phyloP scores from a whole-genome alignment of 2,329 filamentous ascomycete species.

The Fusarium devonianum region DNA sequence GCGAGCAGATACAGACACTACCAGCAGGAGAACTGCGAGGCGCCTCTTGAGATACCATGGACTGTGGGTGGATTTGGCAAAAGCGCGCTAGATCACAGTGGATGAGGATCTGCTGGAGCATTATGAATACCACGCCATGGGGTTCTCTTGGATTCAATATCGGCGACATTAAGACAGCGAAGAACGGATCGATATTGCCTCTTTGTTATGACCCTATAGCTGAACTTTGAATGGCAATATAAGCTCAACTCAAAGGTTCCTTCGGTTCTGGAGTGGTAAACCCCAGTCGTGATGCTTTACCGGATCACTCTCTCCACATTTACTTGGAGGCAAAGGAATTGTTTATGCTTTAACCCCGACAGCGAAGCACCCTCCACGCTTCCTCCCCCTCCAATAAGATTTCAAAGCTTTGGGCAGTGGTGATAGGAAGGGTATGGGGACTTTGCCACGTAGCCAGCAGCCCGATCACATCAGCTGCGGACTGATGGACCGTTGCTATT shows the following conservation, averaged over 20 bases:
- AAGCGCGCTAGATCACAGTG: slow-evolving; percentile 30
- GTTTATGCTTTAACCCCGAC: slow-evolving; percentile 24
- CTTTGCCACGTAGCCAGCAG: slow-evolving; percentile 35
- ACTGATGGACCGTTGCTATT: slow-evolving; percentile 21
- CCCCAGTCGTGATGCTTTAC: slow-evolving; percentile 31
- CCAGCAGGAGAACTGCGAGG: slow-evolving; percentile 5
- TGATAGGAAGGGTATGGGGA: slow-evolving; percentile 31
- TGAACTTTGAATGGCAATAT: slow-evolving; percentile 31
- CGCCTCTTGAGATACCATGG: slow-evolving; percentile 16
- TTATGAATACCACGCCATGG: slow-evolving; percentile 34
- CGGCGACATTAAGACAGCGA: slow-evolving; percentile 19
- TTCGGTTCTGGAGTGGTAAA: slow-evolving; percentile 20
- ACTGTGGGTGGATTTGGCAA: slow-evolving; percentile 18
- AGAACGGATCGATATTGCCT: slow-evolving; percentile 23
- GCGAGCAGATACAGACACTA: slow-evolving; percentile 5
- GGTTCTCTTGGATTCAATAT: slow-evolving; percentile 25
- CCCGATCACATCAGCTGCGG: slow-evolving; percentile 24
- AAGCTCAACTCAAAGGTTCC: slow-evolving; percentile 28
- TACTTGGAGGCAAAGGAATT: slow-evolving; percentile 32
- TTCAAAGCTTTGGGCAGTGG: slow-evolving; percentile 19
- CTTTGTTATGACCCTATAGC: slow-evolving; percentile 21
- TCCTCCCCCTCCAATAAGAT: slow-evolving; percentile 20
- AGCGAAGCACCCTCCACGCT: slow-evolving; percentile 17
- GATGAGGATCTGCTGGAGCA: slow-evolving; percentile 34
- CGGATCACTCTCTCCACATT: slow-evolving; percentile 31